Evolutionary conservation across 495 filamentous ascomycete genomes (phyloP), one percentile per base, ranked within the genome.

Genomic region (Apiosordaria backusii): DNA sequence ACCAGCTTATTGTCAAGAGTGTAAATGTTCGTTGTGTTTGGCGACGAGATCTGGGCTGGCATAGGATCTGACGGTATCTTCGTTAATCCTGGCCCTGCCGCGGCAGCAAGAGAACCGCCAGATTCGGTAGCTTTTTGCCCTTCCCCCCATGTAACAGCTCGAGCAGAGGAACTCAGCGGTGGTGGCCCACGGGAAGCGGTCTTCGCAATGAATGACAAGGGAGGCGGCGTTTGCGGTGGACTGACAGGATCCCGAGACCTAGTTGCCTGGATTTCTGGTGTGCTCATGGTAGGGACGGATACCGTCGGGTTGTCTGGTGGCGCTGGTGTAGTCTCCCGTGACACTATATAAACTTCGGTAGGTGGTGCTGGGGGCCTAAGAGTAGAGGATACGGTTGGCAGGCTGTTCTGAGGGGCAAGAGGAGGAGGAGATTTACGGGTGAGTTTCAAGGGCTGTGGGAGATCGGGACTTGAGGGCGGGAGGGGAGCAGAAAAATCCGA

Each of bases 401-500:
- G 4, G 18, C 21, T 57, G 63, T 25, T 67, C 26, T 58, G 35
- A 15, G 50, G 24, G 16, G 64, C 25, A 27, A 65, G 50, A 10
- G 21, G 23, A 5, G 52, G 40, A n/a, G 65, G 26, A 7, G 24
- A 25, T 19, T 66, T 72, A 54, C 68, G 71, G 58, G 57, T 57
- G 16, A 72, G 57, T 0, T 66, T 75, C 50, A 72, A 24, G 15
- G 73, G 73, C 35, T 45, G 27, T 19, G 69, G 67, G 13, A 74
- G 9, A 52, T 71, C 68, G 9, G 55, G 50, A 23, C 64, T 68
- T 24, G 60, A 60, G 18, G 65, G 52, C 1, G 68, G 65, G 35
- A 66, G 45, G 19, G 70, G 64, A 21, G 54, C 63, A 4, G 67
- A 19, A 60, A 66, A 69, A 40, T 27, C 19, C 10, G 52, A 58